Evolutionary conservation across 495 filamentous ascomycete genomes (phyloP).

Genomic region (Penicillium chermesinum): DNA sequence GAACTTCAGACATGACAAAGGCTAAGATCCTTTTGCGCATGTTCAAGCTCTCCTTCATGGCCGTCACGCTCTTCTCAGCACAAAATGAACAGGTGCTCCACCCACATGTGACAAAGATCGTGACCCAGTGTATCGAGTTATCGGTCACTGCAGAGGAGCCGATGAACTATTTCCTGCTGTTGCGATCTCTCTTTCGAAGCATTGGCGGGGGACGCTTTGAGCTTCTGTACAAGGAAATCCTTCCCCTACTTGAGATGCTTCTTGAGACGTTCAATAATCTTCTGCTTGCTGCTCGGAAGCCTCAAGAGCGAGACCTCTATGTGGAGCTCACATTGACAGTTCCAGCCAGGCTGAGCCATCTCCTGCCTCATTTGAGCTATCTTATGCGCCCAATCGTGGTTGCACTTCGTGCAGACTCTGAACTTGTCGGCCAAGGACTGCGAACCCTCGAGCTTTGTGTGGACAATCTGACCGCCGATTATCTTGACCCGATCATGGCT

Average conservation of each 20-base stretch:
- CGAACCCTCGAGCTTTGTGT: slow-evolving; percentile 94
- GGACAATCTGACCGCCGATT: slow-evolving; percentile 96
- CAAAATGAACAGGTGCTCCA: slow-evolving; percentile 95
- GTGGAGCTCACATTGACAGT: slow-evolving; percentile 96
- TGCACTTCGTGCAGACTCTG: slow-evolving; percentile 82
- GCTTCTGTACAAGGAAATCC: slow-evolving; percentile 94
- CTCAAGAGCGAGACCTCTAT: slow-evolving; percentile 87
- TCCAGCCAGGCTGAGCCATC: slow-evolving; percentile 87
- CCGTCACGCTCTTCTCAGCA: slow-evolving; percentile 87
- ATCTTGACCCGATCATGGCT: slow-evolving; percentile 97
- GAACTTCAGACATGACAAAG: slow-evolving; percentile 81
- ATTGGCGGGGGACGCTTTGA: slow-evolving; percentile 98
- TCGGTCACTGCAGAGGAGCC: slow-evolving; percentile 94
- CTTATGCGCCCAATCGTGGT: slow-evolving; percentile 97
- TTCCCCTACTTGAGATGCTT: slow-evolving; percentile 93
- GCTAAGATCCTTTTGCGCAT: slow-evolving; percentile 88
- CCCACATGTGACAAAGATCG: slow-evolving; percentile 92
- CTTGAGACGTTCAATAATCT: slow-evolving; percentile 95
- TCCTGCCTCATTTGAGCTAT: slow-evolving; percentile 94
- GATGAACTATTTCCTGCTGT: slow-evolving; percentile 95
- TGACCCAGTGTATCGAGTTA: slow-evolving; percentile 91
- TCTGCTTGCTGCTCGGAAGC: slow-evolving; percentile 80
- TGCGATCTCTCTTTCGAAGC: slow-evolving; percentile 88
- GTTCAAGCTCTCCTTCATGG: slow-evolving; percentile 99
- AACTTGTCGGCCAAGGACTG: slow-evolving; percentile 90